Percentiles rank a stretch among this genome's conserved stretches.
phyloP scores from a whole-genome alignment of 441 rosid genomes.

The Macaranga tanarius region DNA sequence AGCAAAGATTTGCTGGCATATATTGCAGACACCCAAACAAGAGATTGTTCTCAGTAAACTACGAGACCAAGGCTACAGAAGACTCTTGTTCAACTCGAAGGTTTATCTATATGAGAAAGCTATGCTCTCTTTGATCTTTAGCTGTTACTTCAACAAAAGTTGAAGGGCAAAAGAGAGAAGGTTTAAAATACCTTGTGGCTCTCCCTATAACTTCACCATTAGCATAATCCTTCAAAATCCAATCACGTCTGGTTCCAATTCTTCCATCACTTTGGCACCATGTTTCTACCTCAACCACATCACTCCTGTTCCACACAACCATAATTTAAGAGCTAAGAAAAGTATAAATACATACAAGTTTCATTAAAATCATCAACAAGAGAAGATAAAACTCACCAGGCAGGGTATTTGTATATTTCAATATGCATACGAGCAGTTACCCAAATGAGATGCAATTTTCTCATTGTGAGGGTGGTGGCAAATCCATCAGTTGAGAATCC shows the following conservation, averaged over 20 bases:
- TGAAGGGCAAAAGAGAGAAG: neutral
- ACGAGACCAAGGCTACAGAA: neutral
- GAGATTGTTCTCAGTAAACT: neutral
- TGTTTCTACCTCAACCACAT: constrained; percentile 92
- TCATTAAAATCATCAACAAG: neutral
- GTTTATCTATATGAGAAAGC: neutral
- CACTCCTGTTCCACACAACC: constrained; percentile 59
- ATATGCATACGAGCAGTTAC: constrained; percentile 98
- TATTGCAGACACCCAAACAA: too few relatives aligned
- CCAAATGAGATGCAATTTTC: constrained; percentile 95
- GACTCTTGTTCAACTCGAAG: neutral
- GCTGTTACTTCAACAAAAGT: neutral
- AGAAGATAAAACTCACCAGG: constrained; percentile 51
- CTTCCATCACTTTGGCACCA: constrained; percentile 97
- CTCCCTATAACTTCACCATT: constrained; percentile 86
- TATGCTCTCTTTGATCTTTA: neutral
- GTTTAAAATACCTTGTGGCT: constrained; percentile 70
- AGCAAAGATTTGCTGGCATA: neutral
- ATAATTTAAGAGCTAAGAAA: neutral
- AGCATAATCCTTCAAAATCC: constrained; percentile 77
- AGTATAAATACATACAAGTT: neutral
- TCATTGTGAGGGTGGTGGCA: constrained; percentile 83
- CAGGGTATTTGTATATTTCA: constrained; percentile 86
- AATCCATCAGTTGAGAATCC: constrained; percentile 96
- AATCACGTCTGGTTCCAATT: constrained; percentile 93